phyloP scores from a whole-genome alignment of 768 basidiomycete species.

The Agrocybe chaxingu region DNA sequence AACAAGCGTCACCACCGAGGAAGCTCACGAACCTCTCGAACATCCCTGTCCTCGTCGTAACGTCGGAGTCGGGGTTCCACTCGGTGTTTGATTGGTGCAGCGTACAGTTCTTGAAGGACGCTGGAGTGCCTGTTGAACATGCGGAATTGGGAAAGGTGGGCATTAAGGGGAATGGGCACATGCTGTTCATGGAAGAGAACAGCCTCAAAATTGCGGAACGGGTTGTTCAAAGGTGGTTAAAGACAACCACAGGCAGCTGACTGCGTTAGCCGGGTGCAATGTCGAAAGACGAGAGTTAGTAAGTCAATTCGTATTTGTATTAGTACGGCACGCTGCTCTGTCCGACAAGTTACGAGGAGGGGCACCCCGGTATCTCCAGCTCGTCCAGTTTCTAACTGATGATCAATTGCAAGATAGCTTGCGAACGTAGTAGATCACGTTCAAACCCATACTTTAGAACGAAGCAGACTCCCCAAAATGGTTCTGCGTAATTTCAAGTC shows the following conservation, averaged over 20 bases:
- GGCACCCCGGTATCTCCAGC: too few relatives aligned
- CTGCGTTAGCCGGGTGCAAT: too few relatives aligned
- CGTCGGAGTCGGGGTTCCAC: conserved; percentile 49
- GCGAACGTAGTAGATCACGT: too few relatives aligned
- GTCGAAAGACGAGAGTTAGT: too few relatives aligned
- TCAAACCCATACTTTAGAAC: too few relatives aligned
- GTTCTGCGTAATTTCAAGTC: too few relatives aligned
- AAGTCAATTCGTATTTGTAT: too few relatives aligned
- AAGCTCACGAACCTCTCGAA: conserved; percentile 36
- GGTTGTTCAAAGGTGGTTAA: conserved; percentile 37
- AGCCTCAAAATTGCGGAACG: conserved; percentile 36
- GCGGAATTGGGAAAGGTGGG: conserved; percentile 38
- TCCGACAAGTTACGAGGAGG: too few relatives aligned
- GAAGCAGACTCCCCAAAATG: too few relatives aligned
- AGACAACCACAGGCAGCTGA: not conserved
- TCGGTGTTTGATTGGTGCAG: conserved; percentile 45
- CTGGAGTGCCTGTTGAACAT: conserved; percentile 42
- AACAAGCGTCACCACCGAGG: conserved; percentile 40
- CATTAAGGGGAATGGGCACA: conserved; percentile 51
- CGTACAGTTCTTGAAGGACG: conserved; percentile 38
- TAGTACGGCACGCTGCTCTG: too few relatives aligned
- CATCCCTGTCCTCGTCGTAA: conserved; percentile 45
- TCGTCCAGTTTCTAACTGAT: too few relatives aligned
- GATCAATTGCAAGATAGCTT: too few relatives aligned
- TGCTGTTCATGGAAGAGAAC: conserved; percentile 57